These are phyloP conservation scores for Raphanus hybrid DNA, from an alignment of 441 rosid genomes.

Conservation along the genomic window DNA sequence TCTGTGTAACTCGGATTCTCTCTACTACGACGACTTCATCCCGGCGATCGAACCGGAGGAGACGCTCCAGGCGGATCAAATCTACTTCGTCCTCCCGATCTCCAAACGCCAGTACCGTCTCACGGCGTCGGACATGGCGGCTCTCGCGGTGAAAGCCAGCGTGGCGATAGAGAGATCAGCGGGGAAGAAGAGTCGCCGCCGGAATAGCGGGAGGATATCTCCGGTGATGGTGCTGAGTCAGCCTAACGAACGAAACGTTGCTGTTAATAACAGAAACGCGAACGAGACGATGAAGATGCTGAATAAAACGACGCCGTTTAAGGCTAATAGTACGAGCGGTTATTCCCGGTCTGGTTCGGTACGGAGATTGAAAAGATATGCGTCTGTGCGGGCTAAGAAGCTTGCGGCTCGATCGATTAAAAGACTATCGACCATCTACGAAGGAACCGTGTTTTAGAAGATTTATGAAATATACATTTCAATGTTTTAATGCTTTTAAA, in stretches of 20 bases:
- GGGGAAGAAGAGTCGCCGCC: slow-evolving; percentile 34
- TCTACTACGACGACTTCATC: slow-evolving; percentile 64
- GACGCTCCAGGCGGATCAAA: slow-evolving; percentile 54
- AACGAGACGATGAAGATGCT: slow-evolving; percentile 2
- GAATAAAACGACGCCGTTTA: slow-evolving; percentile 32
- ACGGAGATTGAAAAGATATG: slow-evolving; percentile 50
- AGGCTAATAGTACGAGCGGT: background rate
- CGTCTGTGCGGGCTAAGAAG: slow-evolving; percentile 62
- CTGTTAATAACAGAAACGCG: slow-evolving; percentile 8
- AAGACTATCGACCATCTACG: slow-evolving; percentile 63
- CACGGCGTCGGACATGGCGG: slow-evolving; percentile 76
- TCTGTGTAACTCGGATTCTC: slow-evolving; percentile 62
- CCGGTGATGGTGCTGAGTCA: slow-evolving; percentile 45
- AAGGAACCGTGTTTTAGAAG: slow-evolving; percentile 51
- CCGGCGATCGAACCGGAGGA: slow-evolving; percentile 52
- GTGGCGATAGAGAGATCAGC: slow-evolving; percentile 53
- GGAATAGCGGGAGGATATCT: slow-evolving; percentile 54
- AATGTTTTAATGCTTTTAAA: background rate
- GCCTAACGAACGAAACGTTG: slow-evolving; percentile 12
- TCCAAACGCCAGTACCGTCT: slow-evolving; percentile 57
- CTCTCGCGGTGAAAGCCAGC: slow-evolving; percentile 76
- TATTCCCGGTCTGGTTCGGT: slow-evolving; percentile 57
- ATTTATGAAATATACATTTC: background rate
- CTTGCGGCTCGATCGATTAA: slow-evolving; percentile 67
- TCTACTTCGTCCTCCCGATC: slow-evolving; percentile 64